Evolutionary conservation across 169 alveolate genomes (phyloP), one percentile per base, ranked within the genome.

Genomic region (Cryptosporidium ryanae): DNA sequence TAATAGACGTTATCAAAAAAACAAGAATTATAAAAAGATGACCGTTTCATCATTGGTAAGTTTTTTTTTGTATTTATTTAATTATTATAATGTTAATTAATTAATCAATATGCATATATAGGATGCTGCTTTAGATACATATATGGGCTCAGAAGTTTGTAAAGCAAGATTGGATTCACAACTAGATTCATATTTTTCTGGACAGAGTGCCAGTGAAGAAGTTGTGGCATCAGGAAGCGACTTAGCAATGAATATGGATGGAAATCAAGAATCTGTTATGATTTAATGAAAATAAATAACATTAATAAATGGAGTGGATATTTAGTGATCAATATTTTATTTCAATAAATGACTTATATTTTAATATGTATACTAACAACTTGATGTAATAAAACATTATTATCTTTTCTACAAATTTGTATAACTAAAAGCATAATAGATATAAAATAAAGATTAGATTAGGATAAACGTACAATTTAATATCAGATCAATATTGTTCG

Each of bases 91-190:
- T 38, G 8, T 0, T 38, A 38, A 6, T 38, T 38, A 38, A 38
- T n/a, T n/a, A n/a, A n/a, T n/a, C n/a, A n/a, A n/a, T n/a, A n/a
- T n/a, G n/a, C n/a, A n/a, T 23, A 18, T 27, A 25, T 54, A 70
- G 84, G 84, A 70, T 70, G 84, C 84, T n/a, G 84, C 84, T 7
- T 21, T 70, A 21, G 84, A 70, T 31, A 31, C 68, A 15, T 70
- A 70, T 17, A 70, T 70, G 84, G 84, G 84, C 18, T 57, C 31
- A 6, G 84, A 70, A 52, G 84, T 43, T 17, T 70, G 84, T 52
- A 70, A 70, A 38, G 84, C 84, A 31, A 27, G 84, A 23, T n/a
- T 70, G 57, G 84, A 70, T 32, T 70, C 84, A 12, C 84, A 70
- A 18, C 29, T 70, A 23, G 67, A 70, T 43, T 70, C 84, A 31